Evolutionary conservation across 805 yeast genomes (phyloP).

Genomic region (Wickerhamia fluorescens): DNA sequence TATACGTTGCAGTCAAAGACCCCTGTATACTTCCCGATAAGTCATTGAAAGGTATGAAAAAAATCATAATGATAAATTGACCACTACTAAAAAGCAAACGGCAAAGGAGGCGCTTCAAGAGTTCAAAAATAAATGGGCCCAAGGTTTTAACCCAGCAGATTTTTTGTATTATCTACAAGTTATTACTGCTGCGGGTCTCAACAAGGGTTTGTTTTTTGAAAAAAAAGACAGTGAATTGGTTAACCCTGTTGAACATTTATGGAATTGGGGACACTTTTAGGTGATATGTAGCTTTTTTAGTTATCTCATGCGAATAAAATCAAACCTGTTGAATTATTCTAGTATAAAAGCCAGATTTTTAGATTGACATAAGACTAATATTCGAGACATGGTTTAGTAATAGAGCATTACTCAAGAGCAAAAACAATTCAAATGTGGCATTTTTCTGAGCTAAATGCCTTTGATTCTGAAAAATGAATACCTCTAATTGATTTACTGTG

Average conservation of each 20-base stretch:
- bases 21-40: conserved; percentile 36
- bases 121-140: conserved; percentile 18
- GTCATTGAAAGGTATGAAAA: conserved; percentile 36
- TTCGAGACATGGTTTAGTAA: too few species aligned
- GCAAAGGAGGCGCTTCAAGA: conserved; percentile 21
- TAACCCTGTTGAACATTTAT: conserved; percentile 38
- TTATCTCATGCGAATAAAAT: too few species aligned
- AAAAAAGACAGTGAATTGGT: conserved; percentile 34
- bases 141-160: conserved; percentile 23
- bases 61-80: conserved; percentile 22
- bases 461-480: too few species aligned
- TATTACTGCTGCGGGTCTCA: conserved; percentile 30
- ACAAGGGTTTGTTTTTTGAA: conserved; percentile 28
- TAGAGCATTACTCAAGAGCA: too few species aligned
- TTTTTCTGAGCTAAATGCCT: too few species aligned
- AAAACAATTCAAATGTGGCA: too few species aligned
- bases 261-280: conserved; percentile 37
- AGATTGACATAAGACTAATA: too few species aligned
- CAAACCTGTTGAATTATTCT: too few species aligned
- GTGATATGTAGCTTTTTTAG: too few species aligned
- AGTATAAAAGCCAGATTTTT: too few species aligned
- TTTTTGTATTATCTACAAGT: conserved; percentile 31
- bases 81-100: conserved; percentile 7
- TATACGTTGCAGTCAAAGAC: conserved; percentile 16
- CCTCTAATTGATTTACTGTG: too few species aligned